These are phyloP conservation scores for Pascua guehoae DNA, from an alignment of 1,284 basidiomycete species.

Conservation along the genomic window DNA sequence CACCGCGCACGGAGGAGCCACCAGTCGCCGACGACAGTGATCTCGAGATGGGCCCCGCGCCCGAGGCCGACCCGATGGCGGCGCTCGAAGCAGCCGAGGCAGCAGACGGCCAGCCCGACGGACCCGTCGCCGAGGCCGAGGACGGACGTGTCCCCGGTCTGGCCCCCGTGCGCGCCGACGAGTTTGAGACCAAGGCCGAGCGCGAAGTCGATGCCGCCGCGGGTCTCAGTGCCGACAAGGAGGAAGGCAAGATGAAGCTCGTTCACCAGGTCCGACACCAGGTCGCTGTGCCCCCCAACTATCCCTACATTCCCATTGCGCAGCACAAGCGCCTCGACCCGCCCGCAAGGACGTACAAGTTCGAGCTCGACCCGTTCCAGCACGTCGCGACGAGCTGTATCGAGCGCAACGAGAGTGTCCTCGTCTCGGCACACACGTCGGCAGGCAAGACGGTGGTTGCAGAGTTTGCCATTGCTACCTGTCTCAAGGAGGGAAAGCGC, in stretches of 20 bases:
- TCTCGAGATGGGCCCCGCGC: slow-evolving; percentile 3
- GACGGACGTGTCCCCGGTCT: slow-evolving; percentile 51
- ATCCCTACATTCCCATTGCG: slow-evolving; percentile 85
- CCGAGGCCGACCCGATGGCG: slow-evolving; percentile 5
- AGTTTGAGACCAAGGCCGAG: slow-evolving; percentile 83
- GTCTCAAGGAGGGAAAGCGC: slow-evolving; percentile 77
- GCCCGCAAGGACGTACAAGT: slow-evolving; percentile 89
- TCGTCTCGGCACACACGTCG: slow-evolving; percentile 97
- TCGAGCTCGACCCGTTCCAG: slow-evolving; percentile 97
- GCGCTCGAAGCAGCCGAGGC: slow-evolving; percentile 2
- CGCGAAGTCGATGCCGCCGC: slow-evolving; percentile 80
- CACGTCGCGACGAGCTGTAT: slow-evolving; percentile 91
- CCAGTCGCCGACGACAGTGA: slow-evolving; percentile 4
- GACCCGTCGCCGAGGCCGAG: slow-evolving; percentile 18
- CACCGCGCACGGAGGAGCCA: slow-evolving; percentile 10
- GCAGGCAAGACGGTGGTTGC: slow-evolving; percentile 99
- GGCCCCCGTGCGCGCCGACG: slow-evolving; percentile 74
- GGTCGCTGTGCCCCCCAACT: slow-evolving; percentile 89
- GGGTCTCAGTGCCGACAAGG: slow-evolving; percentile 61
- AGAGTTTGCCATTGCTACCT: slow-evolving; percentile 98
- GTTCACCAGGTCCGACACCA: slow-evolving; percentile 48
- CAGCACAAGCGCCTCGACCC: slow-evolving; percentile 88
- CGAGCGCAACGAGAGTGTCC: slow-evolving; percentile 92
- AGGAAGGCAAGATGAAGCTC: slow-evolving; percentile 50
- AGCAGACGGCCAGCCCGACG: slow-evolving; percentile 10